phyloP scores from a whole-genome alignment of 305 asterid genomes.

The Nicotiana rustica region DNA sequence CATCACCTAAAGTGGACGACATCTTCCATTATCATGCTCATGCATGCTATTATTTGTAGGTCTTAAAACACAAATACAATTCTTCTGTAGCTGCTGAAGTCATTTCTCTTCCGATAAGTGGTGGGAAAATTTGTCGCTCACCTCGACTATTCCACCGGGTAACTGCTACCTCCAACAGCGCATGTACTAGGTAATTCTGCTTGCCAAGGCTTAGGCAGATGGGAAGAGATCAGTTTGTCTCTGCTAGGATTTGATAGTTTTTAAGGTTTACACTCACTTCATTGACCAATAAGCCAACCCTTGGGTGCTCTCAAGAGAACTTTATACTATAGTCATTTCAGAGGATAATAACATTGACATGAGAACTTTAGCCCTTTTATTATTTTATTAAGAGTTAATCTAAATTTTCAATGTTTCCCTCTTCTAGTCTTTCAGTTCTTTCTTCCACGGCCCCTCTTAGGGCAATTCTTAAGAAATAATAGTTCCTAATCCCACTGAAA shows the following conservation, averaged over 20 bases:
- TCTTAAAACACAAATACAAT: background rate
- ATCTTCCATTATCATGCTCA: background rate
- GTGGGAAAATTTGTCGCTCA: background rate
- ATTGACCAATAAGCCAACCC: too few species aligned
- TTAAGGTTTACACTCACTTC: too few species aligned
- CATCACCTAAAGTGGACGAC: background rate
- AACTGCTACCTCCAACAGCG: background rate
- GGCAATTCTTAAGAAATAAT: background rate
- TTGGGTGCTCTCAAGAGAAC: too few species aligned
- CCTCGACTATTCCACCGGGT: background rate
- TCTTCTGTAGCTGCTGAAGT: background rate
- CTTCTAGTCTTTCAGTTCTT: slow-evolving; percentile 7
- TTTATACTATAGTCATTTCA: background rate
- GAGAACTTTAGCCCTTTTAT: background rate
- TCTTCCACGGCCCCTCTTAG: background rate
- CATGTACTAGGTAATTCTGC: background rate
- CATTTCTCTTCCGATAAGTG: background rate
- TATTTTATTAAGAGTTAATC: background rate
- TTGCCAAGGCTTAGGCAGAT: slow-evolving; percentile 2
- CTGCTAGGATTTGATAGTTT: too few species aligned
- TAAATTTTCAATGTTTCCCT: background rate
- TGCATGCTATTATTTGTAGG: background rate
- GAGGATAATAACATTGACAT: background rate
- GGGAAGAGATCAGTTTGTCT: background rate
- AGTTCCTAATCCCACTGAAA: background rate